Evolutionary conservation across 208 protist genomes (phyloP).

Genomic region (Balamuthia mandrillaris): DNA sequence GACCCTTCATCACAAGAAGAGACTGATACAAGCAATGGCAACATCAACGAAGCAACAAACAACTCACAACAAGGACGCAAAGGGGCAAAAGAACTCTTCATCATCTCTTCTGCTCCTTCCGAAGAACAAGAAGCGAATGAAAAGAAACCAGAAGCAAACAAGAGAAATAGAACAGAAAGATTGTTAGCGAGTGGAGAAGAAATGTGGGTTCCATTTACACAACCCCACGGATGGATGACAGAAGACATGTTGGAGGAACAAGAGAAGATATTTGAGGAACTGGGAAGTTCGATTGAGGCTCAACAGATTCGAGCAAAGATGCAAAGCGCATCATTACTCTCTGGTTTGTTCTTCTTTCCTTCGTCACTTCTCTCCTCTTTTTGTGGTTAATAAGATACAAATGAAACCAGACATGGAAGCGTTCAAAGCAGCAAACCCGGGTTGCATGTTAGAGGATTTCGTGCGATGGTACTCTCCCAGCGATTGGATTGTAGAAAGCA

Average conservation of each 20-base stretch:
- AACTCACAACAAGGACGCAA: too few relatives aligned
- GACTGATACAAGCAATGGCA: too few relatives aligned
- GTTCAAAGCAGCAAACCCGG: conserved; percentile 66
- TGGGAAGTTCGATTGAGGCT: conserved; percentile 14
- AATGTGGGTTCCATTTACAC: neutral
- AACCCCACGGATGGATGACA: conserved; percentile 14
- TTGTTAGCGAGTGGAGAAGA: too few relatives aligned
- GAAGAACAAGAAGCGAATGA: too few relatives aligned
- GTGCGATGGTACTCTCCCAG: conserved; percentile 66
- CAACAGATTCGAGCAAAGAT: neutral
- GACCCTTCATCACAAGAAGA: too few relatives aligned
- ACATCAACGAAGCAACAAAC: too few relatives aligned
- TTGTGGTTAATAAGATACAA: neutral
- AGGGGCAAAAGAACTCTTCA: too few relatives aligned
- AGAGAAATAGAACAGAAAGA: too few relatives aligned
- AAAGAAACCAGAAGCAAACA: too few relatives aligned
- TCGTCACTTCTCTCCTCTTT: neutral
- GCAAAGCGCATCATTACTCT: conserved; percentile 34
- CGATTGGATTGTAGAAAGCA: conserved; percentile 66
- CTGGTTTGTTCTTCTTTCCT: neutral
- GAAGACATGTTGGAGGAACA: conserved; percentile 43
- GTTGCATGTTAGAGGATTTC: conserved; percentile 53
- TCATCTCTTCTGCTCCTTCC: too few relatives aligned
- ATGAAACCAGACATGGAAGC: conserved; percentile 52
- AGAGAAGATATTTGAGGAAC: neutral